Evolutionary conservation across 306 rosid species (phyloP).

Genomic region (Sicyos baderoa): DNA sequence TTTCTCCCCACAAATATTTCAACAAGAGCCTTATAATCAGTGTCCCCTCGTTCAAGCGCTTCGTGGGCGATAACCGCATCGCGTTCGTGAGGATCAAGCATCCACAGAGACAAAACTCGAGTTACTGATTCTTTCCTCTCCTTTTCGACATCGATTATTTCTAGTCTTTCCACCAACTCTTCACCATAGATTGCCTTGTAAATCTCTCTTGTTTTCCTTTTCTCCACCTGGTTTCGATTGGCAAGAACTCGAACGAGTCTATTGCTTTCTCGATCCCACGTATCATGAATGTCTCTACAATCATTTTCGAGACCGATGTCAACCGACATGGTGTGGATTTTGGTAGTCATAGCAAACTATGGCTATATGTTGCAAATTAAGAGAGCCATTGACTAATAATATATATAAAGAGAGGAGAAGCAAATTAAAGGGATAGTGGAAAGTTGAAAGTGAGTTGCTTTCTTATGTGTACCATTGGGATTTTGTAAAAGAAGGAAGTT

Average conservation of each 20-base stretch:
- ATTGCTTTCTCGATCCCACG: conserved; percentile 27
- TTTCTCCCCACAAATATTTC: conserved; percentile 57
- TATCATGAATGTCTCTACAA: conserved; percentile 53
- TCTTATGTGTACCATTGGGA: conserved; percentile 21
- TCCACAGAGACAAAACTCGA: conserved; percentile 46
- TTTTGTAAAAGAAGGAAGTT: conserved; percentile 13
- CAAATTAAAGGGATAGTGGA: conserved; percentile 28
- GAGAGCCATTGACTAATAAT: background rate
- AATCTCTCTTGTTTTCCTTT: conserved; percentile 38
- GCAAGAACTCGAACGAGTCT: conserved; percentile 34
- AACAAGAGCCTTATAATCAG: conserved; percentile 46
- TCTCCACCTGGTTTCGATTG: conserved; percentile 29
- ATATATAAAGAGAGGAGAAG: background rate
- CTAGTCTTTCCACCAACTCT: conserved; percentile 38
- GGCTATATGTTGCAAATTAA: background rate
- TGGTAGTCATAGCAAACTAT: conserved; percentile 20
- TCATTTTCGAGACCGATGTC: conserved; percentile 29
- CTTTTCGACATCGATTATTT: background rate
- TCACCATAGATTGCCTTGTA: conserved; percentile 51
- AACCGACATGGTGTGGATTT: conserved; percentile 30
- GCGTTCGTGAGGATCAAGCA: conserved; percentile 53
- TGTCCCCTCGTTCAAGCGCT: conserved; percentile 40
- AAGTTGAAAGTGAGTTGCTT: conserved; percentile 23
- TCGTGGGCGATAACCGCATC: conserved; percentile 44
- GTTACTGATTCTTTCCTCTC: conserved; percentile 27